Conservation (phyloP, 2,329 filamentous ascomycete genomes). For the Lachnellula hyalina region DNA sequence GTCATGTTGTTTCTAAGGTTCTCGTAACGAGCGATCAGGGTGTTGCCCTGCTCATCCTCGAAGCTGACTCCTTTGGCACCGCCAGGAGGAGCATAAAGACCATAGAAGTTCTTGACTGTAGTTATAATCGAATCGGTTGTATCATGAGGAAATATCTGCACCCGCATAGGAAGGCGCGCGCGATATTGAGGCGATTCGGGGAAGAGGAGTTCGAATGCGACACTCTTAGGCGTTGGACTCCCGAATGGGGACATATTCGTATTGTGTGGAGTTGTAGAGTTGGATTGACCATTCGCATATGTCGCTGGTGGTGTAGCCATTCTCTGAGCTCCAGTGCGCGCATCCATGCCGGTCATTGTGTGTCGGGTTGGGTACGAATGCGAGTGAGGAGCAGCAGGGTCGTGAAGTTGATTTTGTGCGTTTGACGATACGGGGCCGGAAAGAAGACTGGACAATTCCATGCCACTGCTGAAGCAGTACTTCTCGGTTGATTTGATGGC, state of each 20-base stretch:
- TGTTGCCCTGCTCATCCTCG: constrained; percentile 83
- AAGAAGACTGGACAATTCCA: constrained; percentile 23
- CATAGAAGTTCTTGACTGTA: constrained; percentile 98
- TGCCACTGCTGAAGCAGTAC: constrained; percentile 10
- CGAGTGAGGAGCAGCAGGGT: constrained; percentile 16
- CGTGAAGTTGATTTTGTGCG: constrained; percentile 23
- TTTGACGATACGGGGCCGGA: constrained; percentile 20
- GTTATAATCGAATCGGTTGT: constrained; percentile 96
- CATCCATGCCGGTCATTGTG: constrained; percentile 26
- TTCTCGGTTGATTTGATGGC: constrained; percentile 11
- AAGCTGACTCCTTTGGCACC: constrained; percentile 84
- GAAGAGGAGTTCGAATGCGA: constrained; percentile 73
- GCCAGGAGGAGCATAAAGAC: constrained; percentile 71
- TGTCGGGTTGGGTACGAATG: constrained; percentile 26
- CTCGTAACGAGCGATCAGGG: constrained; percentile 91
- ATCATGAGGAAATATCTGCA: constrained; percentile 92
- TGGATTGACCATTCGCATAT: constrained; percentile 21
- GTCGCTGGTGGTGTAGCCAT: constrained; percentile 28
- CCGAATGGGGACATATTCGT: constrained; percentile 28
- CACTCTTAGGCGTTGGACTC: constrained; percentile 56
- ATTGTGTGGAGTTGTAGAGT: constrained; percentile 23
- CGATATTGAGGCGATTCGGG: constrained; percentile 61
- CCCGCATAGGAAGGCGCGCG: constrained; percentile 75
- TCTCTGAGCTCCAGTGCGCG: constrained; percentile 20
- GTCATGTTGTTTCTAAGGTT: constrained; percentile 91